Percentiles rank a stretch among this genome's conserved stretches.
Conservation (phyloP, 371 early-diverging fungal genomes). For the Lichtheimia corymbifera region DNA sequence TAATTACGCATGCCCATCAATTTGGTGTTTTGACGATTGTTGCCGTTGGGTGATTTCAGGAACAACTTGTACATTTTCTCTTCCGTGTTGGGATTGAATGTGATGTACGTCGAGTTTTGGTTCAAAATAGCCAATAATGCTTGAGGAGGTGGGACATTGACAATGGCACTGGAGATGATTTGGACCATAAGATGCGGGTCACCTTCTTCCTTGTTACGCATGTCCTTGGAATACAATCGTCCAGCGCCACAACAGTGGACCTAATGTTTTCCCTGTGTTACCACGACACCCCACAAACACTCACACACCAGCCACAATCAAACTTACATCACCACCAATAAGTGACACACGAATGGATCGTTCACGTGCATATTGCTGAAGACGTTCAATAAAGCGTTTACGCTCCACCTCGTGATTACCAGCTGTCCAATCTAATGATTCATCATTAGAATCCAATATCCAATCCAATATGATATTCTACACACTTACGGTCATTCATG, state of each 20-base stretch:
- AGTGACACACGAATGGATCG: constrained; percentile 77
- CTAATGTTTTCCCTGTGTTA: constrained; percentile 2
- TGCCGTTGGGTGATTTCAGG: constrained; percentile 38
- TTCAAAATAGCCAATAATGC: constrained; percentile 37
- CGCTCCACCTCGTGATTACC: constrained; percentile 72
- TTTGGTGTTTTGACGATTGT: constrained; percentile 35
- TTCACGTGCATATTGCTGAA: constrained; percentile 67
- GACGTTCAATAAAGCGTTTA: constrained; percentile 58
- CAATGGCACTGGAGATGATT: constrained; percentile 77
- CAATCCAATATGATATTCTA: background rate
- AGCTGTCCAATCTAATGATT: constrained; percentile 63
- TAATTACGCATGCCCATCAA: constrained; percentile 39
- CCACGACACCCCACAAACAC: background rate
- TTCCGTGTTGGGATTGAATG: constrained; percentile 36
- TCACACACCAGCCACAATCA: background rate
- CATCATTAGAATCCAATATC: background rate
- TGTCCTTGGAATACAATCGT: constrained; percentile 49
- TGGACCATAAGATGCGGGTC: constrained; percentile 78
- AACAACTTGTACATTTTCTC: constrained; percentile 48
- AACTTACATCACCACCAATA: constrained; percentile 77
- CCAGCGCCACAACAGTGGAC: constrained; percentile 80
- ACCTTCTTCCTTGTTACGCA: constrained; percentile 50
- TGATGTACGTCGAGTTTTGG: constrained; percentile 33
- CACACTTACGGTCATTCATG: constrained; percentile 68
- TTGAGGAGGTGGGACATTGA: constrained; percentile 58